Evolutionary conservation across 495 filamentous ascomycete genomes (phyloP), one percentile per base, ranked within the genome.

Genomic region (Geoglossum glabrum): DNA sequence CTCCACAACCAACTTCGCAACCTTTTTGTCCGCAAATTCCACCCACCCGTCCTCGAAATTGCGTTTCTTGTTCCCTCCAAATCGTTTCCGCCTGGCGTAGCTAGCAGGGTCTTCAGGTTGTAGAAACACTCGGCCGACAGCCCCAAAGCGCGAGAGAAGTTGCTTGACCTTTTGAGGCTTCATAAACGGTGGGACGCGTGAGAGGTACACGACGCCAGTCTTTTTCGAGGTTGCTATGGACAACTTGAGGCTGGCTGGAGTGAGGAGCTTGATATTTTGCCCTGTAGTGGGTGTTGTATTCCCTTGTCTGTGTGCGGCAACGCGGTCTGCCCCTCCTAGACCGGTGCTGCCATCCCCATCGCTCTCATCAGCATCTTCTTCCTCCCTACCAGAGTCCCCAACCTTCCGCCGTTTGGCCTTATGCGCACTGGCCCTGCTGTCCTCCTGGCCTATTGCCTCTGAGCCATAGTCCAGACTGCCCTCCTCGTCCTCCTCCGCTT

Each of bases 31-130:
- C 25, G 77, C 68, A 63, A 94, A 95, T 64, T 98, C 92, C 19
- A 97, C 80, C 92, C 92, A 98, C 1, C 92, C 92, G 65, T 97
- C 93, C 6, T 80, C 82, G 69, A 84, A 98, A 17, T 74, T 79
- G 59, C 84, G 80, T 65, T 94, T 90, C 69, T 90, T 92, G 68
- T 95, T 96, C 26, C 85, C 84, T n/a, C 85, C 84, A 40, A 72
- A 75, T 27, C 74, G 73, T 8, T 85, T 68, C 15, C 85, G 79
- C 30, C 68, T 69, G 54, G 72, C 69, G 54, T 83, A 81, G 10
- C 76, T 71, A 26, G 76, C 65, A 0, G 79, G 76, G 62, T 89
- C 79, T 65, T 89, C 85, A 5, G 90, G 92, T 0, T 87, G 76
- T 0, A 97, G 78, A 70, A 95, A 98, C 17, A 96, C 81, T 56